Evolutionary conservation across 78 protist genomes (phyloP).

Genomic region (Dictyostelium firmibasis): DNA sequence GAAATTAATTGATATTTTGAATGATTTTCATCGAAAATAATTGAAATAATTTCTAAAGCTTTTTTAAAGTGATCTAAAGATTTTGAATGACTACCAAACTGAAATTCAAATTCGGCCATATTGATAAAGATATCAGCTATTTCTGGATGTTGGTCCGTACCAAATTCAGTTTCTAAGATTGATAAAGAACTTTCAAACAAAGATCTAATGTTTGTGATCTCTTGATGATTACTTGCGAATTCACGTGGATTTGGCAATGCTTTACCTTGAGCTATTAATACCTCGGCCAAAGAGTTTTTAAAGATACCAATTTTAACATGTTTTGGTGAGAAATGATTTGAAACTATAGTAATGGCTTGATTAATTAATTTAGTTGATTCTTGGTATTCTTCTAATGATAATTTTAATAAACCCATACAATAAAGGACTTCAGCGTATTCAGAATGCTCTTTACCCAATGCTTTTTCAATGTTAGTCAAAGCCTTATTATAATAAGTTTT

Average conservation of each 20-base stretch:
- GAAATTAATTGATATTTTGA: slow-evolving; percentile 7
- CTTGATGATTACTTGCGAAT: neutral
- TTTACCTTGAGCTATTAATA: neutral
- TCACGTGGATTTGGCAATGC: neutral
- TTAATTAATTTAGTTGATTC: slow-evolving; percentile 13
- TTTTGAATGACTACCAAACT: slow-evolving; percentile 13
- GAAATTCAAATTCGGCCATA: slow-evolving; percentile 35
- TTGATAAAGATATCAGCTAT: slow-evolving; percentile 35
- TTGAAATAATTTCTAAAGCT: slow-evolving; percentile 39
- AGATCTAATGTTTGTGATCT: neutral
- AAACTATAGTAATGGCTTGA: slow-evolving; percentile 26
- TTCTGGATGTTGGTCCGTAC: slow-evolving; percentile 30
- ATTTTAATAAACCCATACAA: slow-evolving; percentile 33
- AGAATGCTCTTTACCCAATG: slow-evolving; percentile 57
- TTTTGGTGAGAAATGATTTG: neutral
- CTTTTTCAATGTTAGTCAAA: slow-evolving; percentile 1
- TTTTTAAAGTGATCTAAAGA: neutral
- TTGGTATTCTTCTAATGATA: neutral
- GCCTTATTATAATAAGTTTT: slow-evolving; percentile 31
- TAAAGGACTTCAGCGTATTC: slow-evolving; percentile 68
- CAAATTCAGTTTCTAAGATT: slow-evolving; percentile 30
- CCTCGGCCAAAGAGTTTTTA: slow-evolving; percentile 31
- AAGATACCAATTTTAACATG: slow-evolving; percentile 74
- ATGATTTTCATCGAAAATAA: slow-evolving; percentile 33
- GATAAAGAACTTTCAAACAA: neutral